These are phyloP conservation scores for Aspergillus hancockii DNA, from an alignment of 495 filamentous ascomycete genomes.

Conservation along the genomic window DNA sequence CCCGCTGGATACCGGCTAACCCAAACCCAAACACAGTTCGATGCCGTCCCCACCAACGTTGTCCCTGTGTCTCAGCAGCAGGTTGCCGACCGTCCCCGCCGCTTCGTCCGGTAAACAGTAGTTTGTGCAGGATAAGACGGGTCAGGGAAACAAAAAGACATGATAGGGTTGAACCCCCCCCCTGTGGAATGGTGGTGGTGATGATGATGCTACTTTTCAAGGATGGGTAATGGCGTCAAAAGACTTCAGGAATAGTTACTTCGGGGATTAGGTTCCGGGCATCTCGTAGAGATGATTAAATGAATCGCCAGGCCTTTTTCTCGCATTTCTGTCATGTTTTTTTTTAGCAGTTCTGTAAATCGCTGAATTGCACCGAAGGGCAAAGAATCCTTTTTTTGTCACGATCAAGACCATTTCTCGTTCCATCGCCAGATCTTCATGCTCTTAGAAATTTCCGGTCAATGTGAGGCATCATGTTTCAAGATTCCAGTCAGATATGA, in stretches of 20 bases:
- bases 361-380: slow-evolving; percentile 5
- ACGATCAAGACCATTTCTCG: not conserved
- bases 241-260: slow-evolving; percentile 8
- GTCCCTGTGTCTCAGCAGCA: slow-evolving; percentile 78
- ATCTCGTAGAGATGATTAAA: not conserved
- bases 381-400: slow-evolving; percentile 4
- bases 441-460: slow-evolving; percentile 2
- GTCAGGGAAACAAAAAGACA: slow-evolving; percentile 2
- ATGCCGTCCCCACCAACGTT: slow-evolving; percentile 83
- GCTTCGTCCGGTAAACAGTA: slow-evolving; percentile 10
- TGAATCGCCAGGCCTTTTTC: slow-evolving; percentile 9
- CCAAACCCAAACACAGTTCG: slow-evolving; percentile 62
- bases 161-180: not conserved
- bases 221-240: slow-evolving; percentile 11
- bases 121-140: slow-evolving; percentile 2
- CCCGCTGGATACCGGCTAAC: not conserved
- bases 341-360: slow-evolving; percentile 7
- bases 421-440: not conserved
- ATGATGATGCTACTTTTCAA: slow-evolving; percentile 8
- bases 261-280: slow-evolving; percentile 5
- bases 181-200: slow-evolving; percentile 4
- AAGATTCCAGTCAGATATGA: not conserved
- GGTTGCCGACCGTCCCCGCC: slow-evolving; percentile 20
- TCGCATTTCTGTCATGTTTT: slow-evolving; percentile 6
- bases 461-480: not conserved